Evolutionary conservation across 1,284 basidiomycete genomes (phyloP).

Genomic region (Pyrrhoderma lamaoense): DNA sequence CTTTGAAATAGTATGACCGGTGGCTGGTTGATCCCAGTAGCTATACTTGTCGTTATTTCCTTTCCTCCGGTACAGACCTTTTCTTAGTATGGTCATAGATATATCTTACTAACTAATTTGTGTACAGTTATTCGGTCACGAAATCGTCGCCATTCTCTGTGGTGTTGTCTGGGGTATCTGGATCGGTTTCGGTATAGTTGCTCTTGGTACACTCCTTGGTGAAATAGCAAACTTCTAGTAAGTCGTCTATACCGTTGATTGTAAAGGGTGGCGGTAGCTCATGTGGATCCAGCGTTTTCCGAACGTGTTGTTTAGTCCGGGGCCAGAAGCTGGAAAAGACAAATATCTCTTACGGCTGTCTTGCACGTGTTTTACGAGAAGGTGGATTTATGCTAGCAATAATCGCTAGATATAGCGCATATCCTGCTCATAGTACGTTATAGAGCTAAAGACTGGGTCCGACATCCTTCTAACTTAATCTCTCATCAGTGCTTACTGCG

Average conservation of each 20-base stretch:
- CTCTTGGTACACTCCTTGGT: constrained; percentile 58
- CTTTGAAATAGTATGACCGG: constrained; percentile 27
- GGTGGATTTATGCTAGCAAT: constrained; percentile 76
- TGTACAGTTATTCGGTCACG: constrained; percentile 41
- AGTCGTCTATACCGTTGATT: constrained; percentile 22
- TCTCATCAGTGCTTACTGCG: background rate
- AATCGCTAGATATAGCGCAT: constrained; percentile 69
- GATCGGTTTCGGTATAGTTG: constrained; percentile 52
- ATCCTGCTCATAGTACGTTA: constrained; percentile 65
- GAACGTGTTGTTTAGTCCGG: constrained; percentile 51
- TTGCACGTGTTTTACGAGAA: constrained; percentile 69
- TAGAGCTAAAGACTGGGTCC: background rate
- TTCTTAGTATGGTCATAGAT: background rate
- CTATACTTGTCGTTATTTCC: constrained; percentile 28
- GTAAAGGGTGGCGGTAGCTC: background rate
- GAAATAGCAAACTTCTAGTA: constrained; percentile 69
- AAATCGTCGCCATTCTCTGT: constrained; percentile 46
- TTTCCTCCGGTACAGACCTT: constrained; percentile 22
- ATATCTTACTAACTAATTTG: constrained; percentile 20
- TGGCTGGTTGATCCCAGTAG: constrained; percentile 44
- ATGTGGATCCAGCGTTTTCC: constrained; percentile 46
- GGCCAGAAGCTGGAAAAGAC: constrained; percentile 67
- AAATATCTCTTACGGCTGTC: constrained; percentile 68
- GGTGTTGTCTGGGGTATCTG: constrained; percentile 47
- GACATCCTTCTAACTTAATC: constrained; percentile 7